Evolutionary conservation across 176 grass and related monocot species (phyloP).

Genomic region (Pontederia crassipes): DNA sequence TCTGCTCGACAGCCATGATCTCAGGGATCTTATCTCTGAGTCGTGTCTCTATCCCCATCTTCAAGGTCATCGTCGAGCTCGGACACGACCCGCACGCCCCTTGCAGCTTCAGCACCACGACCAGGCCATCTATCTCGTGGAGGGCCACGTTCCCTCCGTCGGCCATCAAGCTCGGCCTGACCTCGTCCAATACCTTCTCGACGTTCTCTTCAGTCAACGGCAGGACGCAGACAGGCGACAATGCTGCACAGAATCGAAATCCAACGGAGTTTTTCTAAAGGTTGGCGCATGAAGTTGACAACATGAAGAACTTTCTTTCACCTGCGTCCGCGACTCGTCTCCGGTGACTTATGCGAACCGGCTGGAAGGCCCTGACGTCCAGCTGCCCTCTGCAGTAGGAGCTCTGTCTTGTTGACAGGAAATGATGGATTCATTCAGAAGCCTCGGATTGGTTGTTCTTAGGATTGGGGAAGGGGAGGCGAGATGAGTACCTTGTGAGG

Average conservation of each 20-base stretch:
- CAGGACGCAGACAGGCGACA: conserved; percentile 42
- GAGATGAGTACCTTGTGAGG: too few relatives aligned
- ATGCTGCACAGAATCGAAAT: conserved; percentile 16
- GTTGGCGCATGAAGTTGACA: neutral
- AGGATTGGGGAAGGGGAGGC: too few relatives aligned
- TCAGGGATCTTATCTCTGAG: conserved; percentile 94
- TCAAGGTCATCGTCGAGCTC: conserved; percentile 95
- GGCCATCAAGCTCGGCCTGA: conserved; percentile 78
- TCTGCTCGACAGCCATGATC: conserved; percentile 78
- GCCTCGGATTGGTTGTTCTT: too few relatives aligned
- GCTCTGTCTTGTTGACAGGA: conserved; percentile 6
- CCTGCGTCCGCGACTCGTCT: neutral
- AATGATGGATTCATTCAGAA: neutral
- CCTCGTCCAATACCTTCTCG: conserved; percentile 75
- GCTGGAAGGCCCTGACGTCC: neutral
- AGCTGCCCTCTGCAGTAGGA: conserved; percentile 1
- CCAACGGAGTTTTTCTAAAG: neutral
- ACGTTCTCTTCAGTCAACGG: conserved; percentile 85
- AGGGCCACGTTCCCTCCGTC: conserved; percentile 86
- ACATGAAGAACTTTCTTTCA: neutral
- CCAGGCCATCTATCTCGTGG: conserved; percentile 87
- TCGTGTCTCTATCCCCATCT: conserved; percentile 92
- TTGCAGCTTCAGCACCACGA: conserved; percentile 91
- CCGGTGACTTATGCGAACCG: neutral
- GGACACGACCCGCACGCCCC: conserved; percentile 93